Conservation (phyloP, 1,284 basidiomycete species). For the Mrakiaceae sp. region DNA sequence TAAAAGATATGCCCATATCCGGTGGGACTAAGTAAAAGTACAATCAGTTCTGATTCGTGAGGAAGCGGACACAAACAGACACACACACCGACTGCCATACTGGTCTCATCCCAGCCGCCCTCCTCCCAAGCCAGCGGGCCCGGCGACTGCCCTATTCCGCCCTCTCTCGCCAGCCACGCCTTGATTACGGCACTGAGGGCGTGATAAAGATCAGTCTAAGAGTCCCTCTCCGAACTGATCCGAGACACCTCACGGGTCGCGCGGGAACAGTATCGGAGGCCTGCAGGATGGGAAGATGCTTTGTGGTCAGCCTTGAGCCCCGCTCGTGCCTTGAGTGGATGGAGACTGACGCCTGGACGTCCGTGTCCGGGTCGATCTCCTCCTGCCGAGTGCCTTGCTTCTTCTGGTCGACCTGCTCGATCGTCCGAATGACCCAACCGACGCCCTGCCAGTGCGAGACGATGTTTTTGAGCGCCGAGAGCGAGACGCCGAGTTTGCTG, state of each 20-base stretch:
- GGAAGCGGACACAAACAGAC: not conserved
- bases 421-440: constrained; percentile 15
- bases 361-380: constrained; percentile 15
- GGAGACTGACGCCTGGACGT: not conserved
- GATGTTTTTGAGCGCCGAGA: constrained; percentile 9
- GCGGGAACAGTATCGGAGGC: not conserved
- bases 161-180: constrained; percentile 10
- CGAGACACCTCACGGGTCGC: not conserved
- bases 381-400: constrained; percentile 8
- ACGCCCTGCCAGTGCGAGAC: constrained; percentile 13
- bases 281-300: too few relatives aligned
- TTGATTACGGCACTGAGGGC: constrained; percentile 1
- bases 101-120: constrained; percentile 7
- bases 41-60: too few relatives aligned
- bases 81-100: not conserved
- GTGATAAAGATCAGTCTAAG: not conserved
- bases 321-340: not conserved
- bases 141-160: not conserved
- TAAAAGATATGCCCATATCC: constrained; percentile 9
- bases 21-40: not conserved
- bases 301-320: not conserved
- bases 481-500: constrained; percentile 11
- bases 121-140: not conserved
- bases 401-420: constrained; percentile 17
- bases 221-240: not conserved